These are phyloP conservation scores for Phytophthora ramorum DNA, from an alignment of 352 stramenopile species.

Conservation along the genomic window DNA sequence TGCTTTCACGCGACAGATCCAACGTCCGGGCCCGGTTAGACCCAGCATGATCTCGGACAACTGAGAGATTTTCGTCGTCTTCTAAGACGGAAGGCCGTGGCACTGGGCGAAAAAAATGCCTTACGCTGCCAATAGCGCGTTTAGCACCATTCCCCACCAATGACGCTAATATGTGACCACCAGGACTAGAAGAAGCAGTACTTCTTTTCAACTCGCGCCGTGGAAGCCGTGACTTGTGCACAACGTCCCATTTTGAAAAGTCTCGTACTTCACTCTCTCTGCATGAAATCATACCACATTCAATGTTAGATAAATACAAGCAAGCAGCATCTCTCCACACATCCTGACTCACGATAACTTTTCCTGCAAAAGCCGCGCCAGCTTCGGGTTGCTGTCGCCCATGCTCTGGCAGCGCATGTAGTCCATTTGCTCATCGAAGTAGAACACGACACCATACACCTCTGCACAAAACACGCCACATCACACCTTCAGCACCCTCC, in stretches of 20 bases:
- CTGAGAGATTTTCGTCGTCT: conserved; percentile 7
- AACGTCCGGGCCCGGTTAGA: conserved; percentile 14
- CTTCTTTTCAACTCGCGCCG: conserved; percentile 16
- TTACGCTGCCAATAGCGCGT: conserved; percentile 25
- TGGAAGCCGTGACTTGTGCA: neutral
- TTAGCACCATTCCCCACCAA: conserved; percentile 20
- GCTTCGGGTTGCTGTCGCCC: conserved; percentile 41
- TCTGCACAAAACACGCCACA: conserved; percentile 37
- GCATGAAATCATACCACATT: neutral
- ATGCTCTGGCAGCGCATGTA: conserved; percentile 73
- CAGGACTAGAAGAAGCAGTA: neutral
- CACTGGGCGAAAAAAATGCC: conserved; percentile 28
- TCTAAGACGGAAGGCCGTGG: conserved; percentile 30
- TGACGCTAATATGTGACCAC: conserved; percentile 1
- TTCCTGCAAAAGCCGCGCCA: conserved; percentile 43
- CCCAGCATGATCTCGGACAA: conserved; percentile 8
- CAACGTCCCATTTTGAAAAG: conserved; percentile 19
- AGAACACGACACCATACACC: conserved; percentile 68
- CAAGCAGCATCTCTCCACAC: neutral
- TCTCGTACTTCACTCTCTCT: conserved; percentile 34
- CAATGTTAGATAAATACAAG: conserved; percentile 3
- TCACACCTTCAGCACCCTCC: neutral
- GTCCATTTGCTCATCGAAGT: conserved; percentile 69
- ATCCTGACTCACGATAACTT: conserved; percentile 47
- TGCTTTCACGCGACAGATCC: conserved; percentile 24